Evolutionary conservation across 208 protist genomes (phyloP), one percentile per base, ranked within the genome.

Genomic region (Trichomonas vaginalis): DNA sequence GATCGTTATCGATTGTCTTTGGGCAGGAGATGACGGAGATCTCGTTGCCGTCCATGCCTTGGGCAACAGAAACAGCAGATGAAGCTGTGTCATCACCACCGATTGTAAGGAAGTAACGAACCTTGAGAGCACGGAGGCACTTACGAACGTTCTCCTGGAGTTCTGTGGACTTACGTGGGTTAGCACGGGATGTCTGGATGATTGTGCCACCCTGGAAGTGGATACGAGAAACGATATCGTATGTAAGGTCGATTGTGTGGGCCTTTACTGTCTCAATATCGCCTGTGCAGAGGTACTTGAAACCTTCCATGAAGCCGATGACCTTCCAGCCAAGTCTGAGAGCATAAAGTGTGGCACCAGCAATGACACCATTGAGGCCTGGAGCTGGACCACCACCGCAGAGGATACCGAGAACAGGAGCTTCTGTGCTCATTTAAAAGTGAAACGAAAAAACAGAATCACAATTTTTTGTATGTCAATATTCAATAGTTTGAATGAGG

Each of bases 1-100:
- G 47, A 37, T 95, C 86, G 42, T 95, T 95, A 42, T 61, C 40
- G 32, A 95, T 95, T 45, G 86, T 95, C 42, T 95, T 95, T 45
- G 86, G 86, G 27, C 40, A 61, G 4, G 21, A 39, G 47, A 47
- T 47, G 45, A 95, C 86, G 23, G 45, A 61, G 8, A 95, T 95
- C 27, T 47, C 47, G 15, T 83, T 83, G 0, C 79, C 79, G 37
- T 83, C 79, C 79, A 83, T 83, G 35, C 79, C 79, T 32, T 95
- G 40, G 0, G 86, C 40, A 47, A 95, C 39, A 14, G 86, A 95
- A 37, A 95, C 21, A 21, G 86, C 86, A 15, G 45, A 39, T 45
- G 40, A 56, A 56, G 45, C 21, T 95, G 86, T 95, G 27, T 95
- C 86, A 10, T 61, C 86, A 61, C 86, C 86, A 61, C 86, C 86